Conservation (phyloP, 2,329 filamentous ascomycete genomes). For the Apiospora marii region DNA sequence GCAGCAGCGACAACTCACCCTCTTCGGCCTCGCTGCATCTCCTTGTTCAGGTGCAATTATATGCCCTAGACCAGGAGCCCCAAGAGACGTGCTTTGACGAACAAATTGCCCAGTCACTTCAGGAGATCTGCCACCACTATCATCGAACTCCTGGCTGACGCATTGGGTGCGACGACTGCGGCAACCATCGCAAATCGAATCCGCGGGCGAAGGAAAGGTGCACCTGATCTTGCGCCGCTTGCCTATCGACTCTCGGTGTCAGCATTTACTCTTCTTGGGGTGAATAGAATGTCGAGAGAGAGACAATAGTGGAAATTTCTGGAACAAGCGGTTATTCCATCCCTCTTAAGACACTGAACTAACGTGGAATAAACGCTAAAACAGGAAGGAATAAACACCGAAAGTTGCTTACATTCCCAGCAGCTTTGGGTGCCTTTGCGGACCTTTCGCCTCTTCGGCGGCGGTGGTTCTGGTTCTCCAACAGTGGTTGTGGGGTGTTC, state of each 20-base stretch:
- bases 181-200: constrained; percentile 55
- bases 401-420: too few relatives aligned
- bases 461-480: background rate
- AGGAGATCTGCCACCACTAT: constrained; percentile 35
- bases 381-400: too few relatives aligned
- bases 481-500: background rate
- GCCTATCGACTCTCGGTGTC: too few relatives aligned
- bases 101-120: background rate
- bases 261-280: too few relatives aligned
- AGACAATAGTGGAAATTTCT: too few relatives aligned
- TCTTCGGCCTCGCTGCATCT: background rate
- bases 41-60: background rate
- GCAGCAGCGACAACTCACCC: background rate
- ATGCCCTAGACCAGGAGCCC: too few relatives aligned
- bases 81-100: background rate
- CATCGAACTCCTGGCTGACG: constrained; percentile 56
- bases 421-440: constrained; percentile 65
- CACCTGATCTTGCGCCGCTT: constrained; percentile 63
- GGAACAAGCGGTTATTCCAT: too few relatives aligned
- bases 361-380: too few relatives aligned
- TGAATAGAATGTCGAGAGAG: too few relatives aligned
- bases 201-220: constrained; percentile 48
- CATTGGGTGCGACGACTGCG: constrained; percentile 51
- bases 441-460: constrained; percentile 48
- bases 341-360: too few relatives aligned